phyloP scores from a whole-genome alignment of 129 eudicot genomes.

The Dittrichia graveolens region DNA sequence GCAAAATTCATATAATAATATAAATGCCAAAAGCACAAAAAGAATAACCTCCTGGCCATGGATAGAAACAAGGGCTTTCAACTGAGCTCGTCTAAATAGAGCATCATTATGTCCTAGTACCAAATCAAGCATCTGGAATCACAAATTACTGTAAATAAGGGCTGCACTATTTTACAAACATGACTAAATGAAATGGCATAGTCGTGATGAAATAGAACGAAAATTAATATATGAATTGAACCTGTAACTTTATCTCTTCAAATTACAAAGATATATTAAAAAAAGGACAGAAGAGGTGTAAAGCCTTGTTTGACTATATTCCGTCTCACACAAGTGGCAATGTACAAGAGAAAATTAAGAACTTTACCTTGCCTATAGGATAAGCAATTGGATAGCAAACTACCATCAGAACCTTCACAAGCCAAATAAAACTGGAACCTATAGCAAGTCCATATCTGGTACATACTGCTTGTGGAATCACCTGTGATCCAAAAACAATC shows the following conservation, averaged over 20 bases:
- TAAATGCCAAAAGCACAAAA: conserved; percentile 11
- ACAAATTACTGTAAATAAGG: conserved; percentile 22
- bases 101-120: conserved; percentile 89
- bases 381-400: conserved; percentile 82
- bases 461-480: conserved; percentile 95
- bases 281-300: neutral
- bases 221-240: conserved; percentile 1
- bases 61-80: conserved; percentile 95
- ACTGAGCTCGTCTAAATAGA: conserved; percentile 87
- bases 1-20: neutral
- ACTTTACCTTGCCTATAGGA: conserved; percentile 88
- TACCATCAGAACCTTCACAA: conserved; percentile 80
- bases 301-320: neutral
- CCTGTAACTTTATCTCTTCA: conserved; percentile 4
- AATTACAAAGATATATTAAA: neutral
- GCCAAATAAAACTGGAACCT: conserved; percentile 90
- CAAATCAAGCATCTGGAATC: conserved; percentile 74
- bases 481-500: conserved; percentile 44
- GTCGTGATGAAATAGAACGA: neutral
- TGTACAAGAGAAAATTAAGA: conserved; percentile 4
- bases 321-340: neutral
- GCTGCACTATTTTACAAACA: neutral
- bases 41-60: conserved; percentile 76
- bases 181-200: neutral
- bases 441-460: conserved; percentile 98